phyloP scores from a whole-genome alignment of 2,329 filamentous ascomycete genomes.

The Venturia carpophila region DNA sequence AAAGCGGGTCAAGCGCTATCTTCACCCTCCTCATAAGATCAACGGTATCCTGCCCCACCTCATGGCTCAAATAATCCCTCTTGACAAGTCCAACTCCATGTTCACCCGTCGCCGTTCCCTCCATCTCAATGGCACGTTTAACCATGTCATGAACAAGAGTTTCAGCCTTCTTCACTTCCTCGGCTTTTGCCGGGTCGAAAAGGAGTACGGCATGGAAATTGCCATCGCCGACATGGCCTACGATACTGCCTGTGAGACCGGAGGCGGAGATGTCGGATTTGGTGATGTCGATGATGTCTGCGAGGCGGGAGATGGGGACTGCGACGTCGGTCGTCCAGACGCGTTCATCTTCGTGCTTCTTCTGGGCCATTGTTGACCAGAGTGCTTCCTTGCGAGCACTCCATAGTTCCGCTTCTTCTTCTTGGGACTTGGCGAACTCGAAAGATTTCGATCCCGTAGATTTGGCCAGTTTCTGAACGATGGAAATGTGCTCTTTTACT shows the following conservation, averaged over 20 bases:
- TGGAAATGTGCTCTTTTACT: conserved; percentile 70
- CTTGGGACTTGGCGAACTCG: conserved; percentile 57
- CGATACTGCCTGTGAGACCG: conserved; percentile 57
- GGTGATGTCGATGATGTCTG: conserved; percentile 67
- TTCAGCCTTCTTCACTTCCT: conserved; percentile 59
- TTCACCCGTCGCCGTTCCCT: conserved; percentile 79
- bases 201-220: conserved; percentile 64
- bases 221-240: conserved; percentile 67
- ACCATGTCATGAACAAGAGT: conserved; percentile 75
- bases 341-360: conserved; percentile 50
- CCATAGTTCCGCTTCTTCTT: conserved; percentile 65
- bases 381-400: conserved; percentile 66
- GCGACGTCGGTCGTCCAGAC: conserved; percentile 68
- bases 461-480: conserved; percentile 55
- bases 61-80: conserved; percentile 72
- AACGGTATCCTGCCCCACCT: conserved; percentile 65
- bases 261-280: conserved; percentile 57
- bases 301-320: conserved; percentile 20
- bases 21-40: conserved; percentile 82
- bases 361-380: conserved; percentile 63
- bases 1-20: conserved; percentile 68
- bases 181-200: conserved; percentile 48
- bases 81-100: conserved; percentile 80
- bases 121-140: conserved; percentile 74
- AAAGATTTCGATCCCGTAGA: conserved; percentile 56